Evolutionary conservation across 2,329 filamentous ascomycete genomes (phyloP).

Genomic region (Ophiocordyceps camponoti-floridani): DNA sequence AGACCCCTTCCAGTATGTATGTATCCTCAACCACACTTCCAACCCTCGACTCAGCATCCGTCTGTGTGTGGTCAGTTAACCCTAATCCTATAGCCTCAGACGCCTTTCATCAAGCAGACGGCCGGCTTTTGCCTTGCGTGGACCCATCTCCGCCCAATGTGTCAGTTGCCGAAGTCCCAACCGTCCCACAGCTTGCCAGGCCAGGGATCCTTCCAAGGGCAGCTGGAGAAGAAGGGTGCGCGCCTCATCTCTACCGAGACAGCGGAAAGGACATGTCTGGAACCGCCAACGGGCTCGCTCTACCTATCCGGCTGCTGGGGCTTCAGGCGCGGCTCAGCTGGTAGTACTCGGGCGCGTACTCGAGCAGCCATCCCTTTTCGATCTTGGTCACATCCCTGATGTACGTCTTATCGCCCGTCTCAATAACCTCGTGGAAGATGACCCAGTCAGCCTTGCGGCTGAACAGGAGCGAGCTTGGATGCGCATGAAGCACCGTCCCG

Average conservation of each 20-base stretch:
- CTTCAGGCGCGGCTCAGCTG: conserved; percentile 25
- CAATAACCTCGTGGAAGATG: conserved; percentile 83
- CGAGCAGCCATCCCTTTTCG: conserved; percentile 78
- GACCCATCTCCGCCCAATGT: too few relatives aligned
- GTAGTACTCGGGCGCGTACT: conserved; percentile 78
- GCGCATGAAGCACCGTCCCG: conserved; percentile 61
- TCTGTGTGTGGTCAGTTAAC: too few relatives aligned
- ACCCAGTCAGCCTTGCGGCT: conserved; percentile 95
- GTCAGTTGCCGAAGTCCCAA: too few relatives aligned
- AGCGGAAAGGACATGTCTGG: neutral
- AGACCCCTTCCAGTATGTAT: neutral
- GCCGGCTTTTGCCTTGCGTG: too few relatives aligned
- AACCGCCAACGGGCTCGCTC: neutral
- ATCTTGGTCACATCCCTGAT: conserved; percentile 88
- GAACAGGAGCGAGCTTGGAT: conserved; percentile 88
- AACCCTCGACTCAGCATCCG: neutral
- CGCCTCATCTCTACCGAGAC: too few relatives aligned
- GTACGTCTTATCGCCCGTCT: conserved; percentile 74
- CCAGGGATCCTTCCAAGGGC: too few relatives aligned
- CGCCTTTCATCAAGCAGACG: too few relatives aligned
- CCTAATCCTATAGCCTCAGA: too few relatives aligned
- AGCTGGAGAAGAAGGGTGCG: too few relatives aligned
- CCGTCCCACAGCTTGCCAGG: too few relatives aligned
- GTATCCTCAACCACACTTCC: neutral
- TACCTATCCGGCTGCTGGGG: too few relatives aligned